Evolutionary conservation across 345 rosid genomes (phyloP).

Genomic region (Salix caprea): DNA sequence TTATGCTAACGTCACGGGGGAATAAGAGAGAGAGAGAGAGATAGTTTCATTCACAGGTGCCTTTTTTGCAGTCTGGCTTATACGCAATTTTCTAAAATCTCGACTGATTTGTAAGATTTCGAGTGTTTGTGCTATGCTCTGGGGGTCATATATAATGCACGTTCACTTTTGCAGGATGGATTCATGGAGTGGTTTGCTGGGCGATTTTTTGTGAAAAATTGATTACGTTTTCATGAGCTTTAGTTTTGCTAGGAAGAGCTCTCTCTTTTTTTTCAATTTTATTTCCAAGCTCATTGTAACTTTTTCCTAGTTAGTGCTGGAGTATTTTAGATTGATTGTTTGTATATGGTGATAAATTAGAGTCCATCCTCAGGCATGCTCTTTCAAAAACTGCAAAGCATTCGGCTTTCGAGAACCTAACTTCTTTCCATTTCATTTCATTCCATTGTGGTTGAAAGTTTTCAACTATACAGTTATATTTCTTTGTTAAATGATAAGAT

Average conservation of each 20-base stretch:
- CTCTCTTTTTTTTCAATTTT: no score
- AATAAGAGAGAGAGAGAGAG: background rate
- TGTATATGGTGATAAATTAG: no score
- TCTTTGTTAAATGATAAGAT: background rate
- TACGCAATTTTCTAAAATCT: background rate
- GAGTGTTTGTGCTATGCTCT: background rate
- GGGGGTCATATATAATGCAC: background rate
- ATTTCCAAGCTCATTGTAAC: background rate
- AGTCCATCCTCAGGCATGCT: background rate
- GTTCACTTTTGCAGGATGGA: background rate
- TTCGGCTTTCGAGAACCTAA: background rate
- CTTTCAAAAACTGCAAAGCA: background rate
- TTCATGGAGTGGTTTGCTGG: background rate
- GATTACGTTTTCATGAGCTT: no score
- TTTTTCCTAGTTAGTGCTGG: background rate
- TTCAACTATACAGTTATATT: background rate
- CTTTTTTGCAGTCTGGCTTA: background rate
- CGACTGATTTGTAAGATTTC: background rate
- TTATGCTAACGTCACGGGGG: conserved; percentile 17
- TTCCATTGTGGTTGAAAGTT: background rate
- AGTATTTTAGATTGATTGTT: background rate
- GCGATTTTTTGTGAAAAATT: background rate
- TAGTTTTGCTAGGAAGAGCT: background rate
- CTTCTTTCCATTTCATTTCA: background rate
- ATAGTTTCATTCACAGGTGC: no score